Evolutionary conservation across 257 asterid species (phyloP).

Genomic region (Nicotiana benthamiana): DNA sequence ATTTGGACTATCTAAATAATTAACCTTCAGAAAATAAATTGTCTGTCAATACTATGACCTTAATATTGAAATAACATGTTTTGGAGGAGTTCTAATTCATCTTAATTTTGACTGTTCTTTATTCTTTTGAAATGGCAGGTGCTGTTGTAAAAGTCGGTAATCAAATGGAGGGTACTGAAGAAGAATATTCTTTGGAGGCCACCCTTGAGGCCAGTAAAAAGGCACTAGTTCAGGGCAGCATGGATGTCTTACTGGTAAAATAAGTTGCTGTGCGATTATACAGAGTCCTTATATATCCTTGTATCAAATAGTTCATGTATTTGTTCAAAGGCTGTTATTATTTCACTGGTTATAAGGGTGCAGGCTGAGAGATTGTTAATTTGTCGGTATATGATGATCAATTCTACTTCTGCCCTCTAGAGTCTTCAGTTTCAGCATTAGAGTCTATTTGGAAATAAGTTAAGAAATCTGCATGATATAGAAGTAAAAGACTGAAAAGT

Average conservation of each 20-base stretch:
- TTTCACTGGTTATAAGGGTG: background rate
- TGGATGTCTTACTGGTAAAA: conserved; percentile 67
- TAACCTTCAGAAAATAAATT: background rate
- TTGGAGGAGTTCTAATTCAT: background rate
- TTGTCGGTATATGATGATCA: background rate
- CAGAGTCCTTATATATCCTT: background rate
- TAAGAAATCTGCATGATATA: background rate
- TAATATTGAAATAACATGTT: background rate
- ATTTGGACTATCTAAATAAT: background rate
- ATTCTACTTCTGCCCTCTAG: background rate
- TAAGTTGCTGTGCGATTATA: background rate
- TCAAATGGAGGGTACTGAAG: conserved; percentile 52
- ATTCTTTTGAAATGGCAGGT: conserved; percentile 37
- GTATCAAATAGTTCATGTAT: background rate
- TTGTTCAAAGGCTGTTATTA: background rate
- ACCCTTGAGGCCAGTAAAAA: conserved; percentile 76
- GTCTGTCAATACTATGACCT: background rate
- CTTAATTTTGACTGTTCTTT: conserved; percentile 5
- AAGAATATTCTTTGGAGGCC: conserved; percentile 47
- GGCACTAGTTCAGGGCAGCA: conserved; percentile 74
- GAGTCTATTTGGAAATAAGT: background rate
- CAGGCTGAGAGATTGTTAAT: background rate
- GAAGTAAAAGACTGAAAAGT: background rate
- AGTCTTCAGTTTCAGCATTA: background rate
- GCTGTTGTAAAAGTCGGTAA: conserved; percentile 43